Evolutionary conservation across 1,139 yeast genomes (phyloP), one percentile per base, ranked within the genome.

Genomic region (Hyphopichia wangnamkhiaoensis): DNA sequence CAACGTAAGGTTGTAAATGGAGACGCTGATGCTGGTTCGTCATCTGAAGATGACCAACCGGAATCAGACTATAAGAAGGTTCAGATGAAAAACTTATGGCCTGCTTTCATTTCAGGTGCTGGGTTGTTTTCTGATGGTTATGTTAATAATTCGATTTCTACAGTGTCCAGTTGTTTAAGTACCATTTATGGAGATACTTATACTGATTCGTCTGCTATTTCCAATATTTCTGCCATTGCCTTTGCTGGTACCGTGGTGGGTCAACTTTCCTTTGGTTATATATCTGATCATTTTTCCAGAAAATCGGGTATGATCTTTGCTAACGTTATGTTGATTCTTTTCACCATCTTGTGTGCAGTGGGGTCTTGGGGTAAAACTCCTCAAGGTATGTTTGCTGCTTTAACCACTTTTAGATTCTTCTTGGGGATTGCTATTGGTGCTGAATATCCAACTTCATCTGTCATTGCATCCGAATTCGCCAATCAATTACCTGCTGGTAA

Each of bases 231-330:
- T 0, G 81, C 96, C n/a, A 85, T 90, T 56, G 95, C 90, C 0
- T 90, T 90, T 57, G 96, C 77, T 10, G 97, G 97, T 52, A 89
- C 91, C 3, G 94, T 90, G 37, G 75, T 86, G n/a, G 97, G 97
- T 32, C 91, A 83, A 68, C 72, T 90, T 39, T 39, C 71, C 2
- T 89, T 90, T 61, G 97, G 96, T 35, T 82, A 80, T 53, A 65
- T 86, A 37, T 77, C 95, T 14, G 97, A 90, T 63, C 77, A 82
- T 54, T 69, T 81, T 49, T 84, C 90, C 10, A 80, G 97, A 65
- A 88, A 84, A 55, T 63, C 73, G 7, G 95, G 95, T 35, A 89
- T 90, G 95, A 57, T 90, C 48, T 60, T 75, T 34, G 88, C 95
- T 31, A 86, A 90, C 20, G 61, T 71, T 25, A 76, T 89, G 59